Percentiles rank a stretch among this genome's conserved stretches.
phyloP scores from a whole-genome alignment of 768 basidiomycete species.

The Podaxis sp. region DNA sequence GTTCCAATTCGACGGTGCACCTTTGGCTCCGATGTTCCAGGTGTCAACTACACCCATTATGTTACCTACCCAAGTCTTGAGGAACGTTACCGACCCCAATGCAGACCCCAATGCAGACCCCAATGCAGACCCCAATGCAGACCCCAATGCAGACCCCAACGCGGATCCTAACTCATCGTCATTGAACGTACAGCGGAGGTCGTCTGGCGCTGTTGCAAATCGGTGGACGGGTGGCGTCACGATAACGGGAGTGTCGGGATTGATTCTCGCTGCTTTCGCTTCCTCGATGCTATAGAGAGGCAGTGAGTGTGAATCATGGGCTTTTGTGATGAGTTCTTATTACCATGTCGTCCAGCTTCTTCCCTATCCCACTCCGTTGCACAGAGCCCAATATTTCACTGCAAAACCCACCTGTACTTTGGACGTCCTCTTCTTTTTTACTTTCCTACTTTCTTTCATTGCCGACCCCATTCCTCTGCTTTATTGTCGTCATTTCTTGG shows the following conservation, averaged over 20 bases:
- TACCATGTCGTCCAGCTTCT: constrained; percentile 8
- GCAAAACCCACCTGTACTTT: constrained; percentile 1
- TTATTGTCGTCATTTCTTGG: constrained; percentile 1
- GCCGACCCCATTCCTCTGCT: constrained; percentile 5
- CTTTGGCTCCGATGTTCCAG: constrained; percentile 67
- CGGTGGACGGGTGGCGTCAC: constrained; percentile 19
- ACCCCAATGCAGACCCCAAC: not conserved
- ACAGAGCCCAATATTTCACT: constrained; percentile 1
- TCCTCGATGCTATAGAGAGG: constrained; percentile 28
- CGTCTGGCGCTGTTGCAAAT: constrained; percentile 22
- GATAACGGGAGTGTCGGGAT: constrained; percentile 23
- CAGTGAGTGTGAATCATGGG: not conserved
- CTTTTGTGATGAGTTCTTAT: constrained; percentile 9
- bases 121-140: not conserved
- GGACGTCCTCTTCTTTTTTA: constrained; percentile 9
- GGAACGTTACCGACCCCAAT: constrained; percentile 40
- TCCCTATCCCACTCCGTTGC: constrained; percentile 6
- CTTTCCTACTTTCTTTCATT: constrained; percentile 1
- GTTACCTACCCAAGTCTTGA: constrained; percentile 69
- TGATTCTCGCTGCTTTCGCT: constrained; percentile 24
- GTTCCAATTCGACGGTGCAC: constrained; percentile 73
- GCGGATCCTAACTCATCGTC: constrained; percentile 9
- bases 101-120: constrained; percentile 7
- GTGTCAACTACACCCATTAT: constrained; percentile 76
- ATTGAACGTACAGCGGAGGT: constrained; percentile 19